phyloP scores from a whole-genome alignment of 345 rosid genomes.

The Eucalyptus regnans region DNA sequence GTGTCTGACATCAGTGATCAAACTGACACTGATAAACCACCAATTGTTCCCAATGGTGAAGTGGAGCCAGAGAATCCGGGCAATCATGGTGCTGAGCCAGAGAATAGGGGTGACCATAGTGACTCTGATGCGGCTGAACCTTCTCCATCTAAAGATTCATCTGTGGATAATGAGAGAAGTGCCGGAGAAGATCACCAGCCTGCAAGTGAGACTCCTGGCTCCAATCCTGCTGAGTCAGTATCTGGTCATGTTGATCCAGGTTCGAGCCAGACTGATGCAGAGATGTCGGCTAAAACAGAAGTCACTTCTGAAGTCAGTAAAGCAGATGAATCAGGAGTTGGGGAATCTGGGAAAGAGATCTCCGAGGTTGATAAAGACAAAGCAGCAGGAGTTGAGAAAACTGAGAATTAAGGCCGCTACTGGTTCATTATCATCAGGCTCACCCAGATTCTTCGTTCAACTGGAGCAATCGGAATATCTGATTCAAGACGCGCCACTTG shows the following conservation, averaged over 20 bases:
- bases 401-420: background rate
- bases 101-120: conserved; percentile 12
- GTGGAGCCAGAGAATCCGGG: background rate
- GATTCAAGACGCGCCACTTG: background rate
- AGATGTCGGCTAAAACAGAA: background rate
- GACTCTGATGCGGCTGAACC: conserved; percentile 6
- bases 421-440: background rate
- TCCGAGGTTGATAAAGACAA: background rate
- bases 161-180: background rate
- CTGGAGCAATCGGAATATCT: background rate
- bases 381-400: background rate
- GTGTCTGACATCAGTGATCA: conserved; percentile 36
- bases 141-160: background rate
- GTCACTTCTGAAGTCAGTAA: background rate
- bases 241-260: background rate
- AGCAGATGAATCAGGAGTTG: background rate
- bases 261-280: background rate
- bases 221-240: background rate
- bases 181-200: background rate
- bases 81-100: conserved; percentile 11
- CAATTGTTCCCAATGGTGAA: conserved; percentile 24
- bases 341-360: background rate
- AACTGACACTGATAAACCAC: conserved; percentile 18
- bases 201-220: background rate
- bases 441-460: background rate